Conservation (phyloP, 176 grass and related monocot species). For the Oryza brachyantha region DNA sequence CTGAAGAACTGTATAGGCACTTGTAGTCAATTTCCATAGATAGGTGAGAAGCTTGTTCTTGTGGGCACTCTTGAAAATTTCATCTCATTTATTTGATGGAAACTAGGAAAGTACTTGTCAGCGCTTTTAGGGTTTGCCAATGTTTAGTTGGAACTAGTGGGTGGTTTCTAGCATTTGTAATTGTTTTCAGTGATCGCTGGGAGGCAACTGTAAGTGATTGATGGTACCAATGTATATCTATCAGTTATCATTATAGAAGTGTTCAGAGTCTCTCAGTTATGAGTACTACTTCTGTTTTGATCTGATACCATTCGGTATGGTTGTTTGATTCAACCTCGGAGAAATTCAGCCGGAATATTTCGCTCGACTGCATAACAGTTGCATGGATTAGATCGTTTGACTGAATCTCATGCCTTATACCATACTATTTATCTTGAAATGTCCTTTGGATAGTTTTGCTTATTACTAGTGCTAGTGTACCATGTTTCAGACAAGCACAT, state of each 20-base stretch:
- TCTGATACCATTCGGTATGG: not conserved
- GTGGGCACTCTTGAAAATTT: constrained; percentile 23
- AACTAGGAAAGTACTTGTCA: constrained; percentile 30
- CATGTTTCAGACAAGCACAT: not conserved
- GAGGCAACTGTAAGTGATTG: constrained; percentile 27
- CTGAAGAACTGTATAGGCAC: constrained; percentile 45
- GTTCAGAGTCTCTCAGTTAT: constrained; percentile 14
- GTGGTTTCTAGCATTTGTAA: constrained; percentile 24
- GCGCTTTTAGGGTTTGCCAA: constrained; percentile 11
- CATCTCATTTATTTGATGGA: constrained; percentile 38
- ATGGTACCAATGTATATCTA: constrained; percentile 15
- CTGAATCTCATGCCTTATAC: not conserved
- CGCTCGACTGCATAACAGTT: not conserved
- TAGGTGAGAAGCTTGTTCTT: constrained; percentile 33
- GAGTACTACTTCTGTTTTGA: not conserved
- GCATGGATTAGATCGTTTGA: not conserved
- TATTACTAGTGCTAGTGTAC: not conserved
- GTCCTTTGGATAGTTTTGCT: not conserved
- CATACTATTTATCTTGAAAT: not conserved
- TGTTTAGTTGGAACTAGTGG: constrained; percentile 24
- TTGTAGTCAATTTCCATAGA: constrained; percentile 40
- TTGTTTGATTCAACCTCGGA: not conserved
- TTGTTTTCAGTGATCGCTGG: constrained; percentile 29
- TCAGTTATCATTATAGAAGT: constrained; percentile 33
- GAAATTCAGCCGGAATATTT: not conserved